Percentiles rank a stretch among this genome's conserved stretches.
These are phyloP conservation scores for Cyclotella choctawhatcheeana DNA, from an alignment of 108 stramenopile genomes.

Conservation along the genomic window DNA sequence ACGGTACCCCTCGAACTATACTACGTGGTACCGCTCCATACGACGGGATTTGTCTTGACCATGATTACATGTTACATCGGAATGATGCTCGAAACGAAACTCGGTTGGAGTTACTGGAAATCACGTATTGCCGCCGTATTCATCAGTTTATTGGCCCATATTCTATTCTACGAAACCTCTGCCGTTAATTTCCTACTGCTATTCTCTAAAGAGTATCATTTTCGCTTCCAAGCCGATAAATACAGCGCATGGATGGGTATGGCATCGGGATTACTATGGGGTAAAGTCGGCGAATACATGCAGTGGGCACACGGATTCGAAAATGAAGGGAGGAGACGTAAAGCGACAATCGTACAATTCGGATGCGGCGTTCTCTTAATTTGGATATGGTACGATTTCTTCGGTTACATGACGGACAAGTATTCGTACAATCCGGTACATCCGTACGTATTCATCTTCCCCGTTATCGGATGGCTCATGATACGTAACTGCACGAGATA, in stretches of 20 bases:
- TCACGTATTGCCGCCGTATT: slow-evolving; percentile 50
- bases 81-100: slow-evolving; percentile 34
- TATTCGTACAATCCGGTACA: slow-evolving; percentile 86
- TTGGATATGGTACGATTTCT: slow-evolving; percentile 59
- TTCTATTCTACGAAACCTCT: slow-evolving; percentile 70
- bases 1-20: slow-evolving; percentile 88
- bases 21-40: slow-evolving; percentile 95
- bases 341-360: slow-evolving; percentile 52
- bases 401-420: slow-evolving; percentile 75
- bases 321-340: slow-evolving; percentile 27
- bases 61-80: slow-evolving; percentile 71
- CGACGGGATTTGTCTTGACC: slow-evolving; percentile 71
- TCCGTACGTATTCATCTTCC: slow-evolving; percentile 87
- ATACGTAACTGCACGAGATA: slow-evolving; percentile 88
- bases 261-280: slow-evolving; percentile 59
- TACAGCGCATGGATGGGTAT: slow-evolving; percentile 72
- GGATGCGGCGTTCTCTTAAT: slow-evolving; percentile 52
- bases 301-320: slow-evolving; percentile 63
- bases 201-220: slow-evolving; percentile 71
- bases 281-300: slow-evolving; percentile 60
- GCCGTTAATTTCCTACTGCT: slow-evolving; percentile 55
- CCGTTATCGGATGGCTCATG: slow-evolving; percentile 86
- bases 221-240: slow-evolving; percentile 76
- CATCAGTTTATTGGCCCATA: slow-evolving; percentile 55
- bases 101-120: slow-evolving; percentile 51